Base-by-base conservation (phyloP, 345 rosid species). In the Brassica carinata region DNA sequence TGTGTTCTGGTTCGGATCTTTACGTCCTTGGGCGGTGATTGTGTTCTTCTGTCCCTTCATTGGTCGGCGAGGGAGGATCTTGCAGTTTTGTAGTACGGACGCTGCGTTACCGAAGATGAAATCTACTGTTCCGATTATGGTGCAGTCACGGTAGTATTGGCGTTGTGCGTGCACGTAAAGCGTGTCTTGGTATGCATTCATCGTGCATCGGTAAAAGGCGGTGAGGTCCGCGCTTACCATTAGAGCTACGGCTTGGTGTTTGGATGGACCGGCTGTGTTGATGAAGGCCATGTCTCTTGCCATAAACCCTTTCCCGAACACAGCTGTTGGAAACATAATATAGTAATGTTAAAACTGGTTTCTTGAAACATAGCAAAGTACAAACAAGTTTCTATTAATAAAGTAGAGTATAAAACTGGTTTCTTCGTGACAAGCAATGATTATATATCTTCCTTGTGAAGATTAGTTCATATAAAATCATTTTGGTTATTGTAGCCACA, bases 61-160 rank as follows among this genome's bases (percentile, higher is more conserved):
- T 4, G 96, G 98, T 7, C 23, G 69, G 58, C 81, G 90, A 18
- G 98, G 93, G 0, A 75, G 82, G 7, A 94, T 89, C 64, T 85
- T 77, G 75, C 94, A 88, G 86, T 80, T 88, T 33, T 92, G 97
- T 15, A 90, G 11, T 63, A 94, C 92, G 2, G 83, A 91, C 0
- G 93, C 97, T 0, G 98, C 88, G 76, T 94, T 90, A 3, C 98
- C 97, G 6, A 92, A 90, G 75, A 92, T 94, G 92, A 94, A 94
- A 73, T 94, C 96, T 0, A 90, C 87, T 5, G 96, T 92, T 17
- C 97, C 97, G 1, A 79, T 80, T 15, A 92, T 80, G 87, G 84
- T 73, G 74, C 94, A 92, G 18, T 91, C 86, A 0, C 94, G 77
- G 83, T 92, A 92, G 85, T 91, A 91, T 31, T 94, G 98, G 43